These are phyloP conservation scores for Mycena epipterygia DNA, from an alignment of 768 basidiomycete species.

Conservation along the genomic window DNA sequence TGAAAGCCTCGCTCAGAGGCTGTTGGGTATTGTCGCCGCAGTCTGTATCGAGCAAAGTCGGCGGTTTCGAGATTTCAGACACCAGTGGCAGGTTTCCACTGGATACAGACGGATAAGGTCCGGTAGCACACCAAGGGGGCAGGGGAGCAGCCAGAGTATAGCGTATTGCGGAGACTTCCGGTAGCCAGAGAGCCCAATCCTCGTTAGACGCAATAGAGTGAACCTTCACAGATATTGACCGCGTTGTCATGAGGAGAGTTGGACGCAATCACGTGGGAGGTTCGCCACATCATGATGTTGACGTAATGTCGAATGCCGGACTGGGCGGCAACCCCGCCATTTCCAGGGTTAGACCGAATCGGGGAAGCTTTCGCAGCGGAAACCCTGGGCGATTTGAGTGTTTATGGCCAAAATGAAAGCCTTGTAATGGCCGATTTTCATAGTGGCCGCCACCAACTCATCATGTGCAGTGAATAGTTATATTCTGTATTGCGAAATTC, in stretches of 20 bases:
- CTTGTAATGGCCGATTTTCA: too few relatives aligned
- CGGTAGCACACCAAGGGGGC: conserved; percentile 24
- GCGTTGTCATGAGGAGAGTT: neutral
- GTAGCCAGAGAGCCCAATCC: neutral
- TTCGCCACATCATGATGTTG: neutral
- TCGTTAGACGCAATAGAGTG: conserved; percentile 4
- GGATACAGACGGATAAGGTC: conserved; percentile 16
- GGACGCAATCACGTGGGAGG: neutral
- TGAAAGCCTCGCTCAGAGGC: conserved; percentile 1
- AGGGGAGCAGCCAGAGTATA: neutral
- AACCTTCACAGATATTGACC: conserved; percentile 8
- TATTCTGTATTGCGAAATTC: too few relatives aligned
- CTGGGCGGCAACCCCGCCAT: too few relatives aligned
- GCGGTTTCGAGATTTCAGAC: conserved; percentile 5
- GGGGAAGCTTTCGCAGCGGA: too few relatives aligned
- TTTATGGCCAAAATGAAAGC: too few relatives aligned
- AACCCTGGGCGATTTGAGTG: too few relatives aligned
- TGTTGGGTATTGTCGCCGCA: neutral
- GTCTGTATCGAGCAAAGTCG: neutral
- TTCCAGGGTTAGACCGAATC: too few relatives aligned
- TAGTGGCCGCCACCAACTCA: too few relatives aligned
- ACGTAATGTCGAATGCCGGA: too few relatives aligned
- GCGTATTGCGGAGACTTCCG: neutral
- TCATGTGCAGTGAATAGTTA: too few relatives aligned
- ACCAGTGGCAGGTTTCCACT: neutral